phyloP scores from a whole-genome alignment of 441 rosid species.

The Omphalea diandra region DNA sequence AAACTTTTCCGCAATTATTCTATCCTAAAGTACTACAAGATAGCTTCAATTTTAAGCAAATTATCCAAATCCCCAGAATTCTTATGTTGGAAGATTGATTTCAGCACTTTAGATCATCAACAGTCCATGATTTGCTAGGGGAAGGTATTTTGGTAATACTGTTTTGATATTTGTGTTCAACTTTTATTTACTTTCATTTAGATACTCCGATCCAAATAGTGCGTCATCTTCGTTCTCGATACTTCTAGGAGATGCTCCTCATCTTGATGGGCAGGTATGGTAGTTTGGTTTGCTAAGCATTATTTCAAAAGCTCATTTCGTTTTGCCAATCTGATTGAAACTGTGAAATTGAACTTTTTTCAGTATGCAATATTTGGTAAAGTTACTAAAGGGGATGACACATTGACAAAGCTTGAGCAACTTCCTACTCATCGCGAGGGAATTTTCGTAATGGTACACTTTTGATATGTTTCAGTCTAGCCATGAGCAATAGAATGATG shows the following conservation, averaged over 20 bases:
- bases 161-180: conserved; percentile 4
- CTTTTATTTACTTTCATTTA: conserved; percentile 27
- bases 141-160: background rate
- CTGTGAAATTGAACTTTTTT: conserved; percentile 24
- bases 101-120: background rate
- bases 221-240: conserved; percentile 87
- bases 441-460: conserved; percentile 83
- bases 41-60: background rate
- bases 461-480: conserved; percentile 12
- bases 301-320: conserved; percentile 6
- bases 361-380: conserved; percentile 96
- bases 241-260: conserved; percentile 91
- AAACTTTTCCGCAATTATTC: background rate
- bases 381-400: conserved; percentile 91
- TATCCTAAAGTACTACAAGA: background rate
- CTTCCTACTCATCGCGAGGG: conserved; percentile 90
- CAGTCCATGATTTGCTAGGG: background rate
- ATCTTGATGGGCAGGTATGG: conserved; percentile 80
- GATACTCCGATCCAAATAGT: conserved; percentile 83
- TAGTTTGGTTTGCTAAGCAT: conserved; percentile 15
- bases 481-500: background rate
- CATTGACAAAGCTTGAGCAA: conserved; percentile 78
- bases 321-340: conserved; percentile 17
- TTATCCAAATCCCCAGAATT: background rate
- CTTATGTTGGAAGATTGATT: background rate